Percentiles rank a stretch among this genome's conserved stretches.
These are phyloP conservation scores for Phellinidium pouzarii DNA, from an alignment of 1,284 basidiomycete species.

Conservation along the genomic window DNA sequence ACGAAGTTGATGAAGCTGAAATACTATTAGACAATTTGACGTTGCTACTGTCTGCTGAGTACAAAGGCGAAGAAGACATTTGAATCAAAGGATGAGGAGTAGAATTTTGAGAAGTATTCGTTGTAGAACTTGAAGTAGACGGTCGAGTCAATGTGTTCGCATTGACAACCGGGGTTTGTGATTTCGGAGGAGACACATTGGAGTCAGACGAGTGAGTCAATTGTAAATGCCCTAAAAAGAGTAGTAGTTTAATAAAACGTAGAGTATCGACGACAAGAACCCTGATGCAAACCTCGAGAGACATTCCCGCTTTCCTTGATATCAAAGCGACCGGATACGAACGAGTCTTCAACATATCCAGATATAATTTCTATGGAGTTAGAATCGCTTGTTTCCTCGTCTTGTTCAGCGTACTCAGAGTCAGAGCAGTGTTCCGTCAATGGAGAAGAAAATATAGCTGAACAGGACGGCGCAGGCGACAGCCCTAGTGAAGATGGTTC, in stretches of 20 bases:
- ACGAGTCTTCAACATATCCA: slow-evolving; percentile 12
- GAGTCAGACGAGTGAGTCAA: background rate
- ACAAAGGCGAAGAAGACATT: background rate
- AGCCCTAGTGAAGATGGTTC: background rate
- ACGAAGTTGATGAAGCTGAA: background rate
- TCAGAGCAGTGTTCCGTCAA: slow-evolving; percentile 10
- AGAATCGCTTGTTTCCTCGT: slow-evolving; percentile 14
- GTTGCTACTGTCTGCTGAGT: background rate
- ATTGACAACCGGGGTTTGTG: background rate
- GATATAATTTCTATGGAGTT: slow-evolving; percentile 18
- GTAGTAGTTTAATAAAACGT: background rate
- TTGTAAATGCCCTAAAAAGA: background rate
- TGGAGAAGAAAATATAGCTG: slow-evolving; percentile 11
- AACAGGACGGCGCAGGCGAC: background rate
- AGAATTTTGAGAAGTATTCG: slow-evolving; percentile 4
- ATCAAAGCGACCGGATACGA: slow-evolving; percentile 11
- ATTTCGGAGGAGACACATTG: background rate
- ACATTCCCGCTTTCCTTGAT: background rate
- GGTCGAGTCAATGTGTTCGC: background rate
- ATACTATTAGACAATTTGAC: background rate
- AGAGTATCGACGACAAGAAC: background rate
- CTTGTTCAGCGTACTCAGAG: slow-evolving; percentile 6
- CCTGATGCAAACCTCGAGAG: background rate
- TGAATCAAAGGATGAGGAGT: background rate
- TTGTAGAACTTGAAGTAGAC: background rate